phyloP scores from a whole-genome alignment of 768 basidiomycete genomes.

The Naganishia vishniacii region DNA sequence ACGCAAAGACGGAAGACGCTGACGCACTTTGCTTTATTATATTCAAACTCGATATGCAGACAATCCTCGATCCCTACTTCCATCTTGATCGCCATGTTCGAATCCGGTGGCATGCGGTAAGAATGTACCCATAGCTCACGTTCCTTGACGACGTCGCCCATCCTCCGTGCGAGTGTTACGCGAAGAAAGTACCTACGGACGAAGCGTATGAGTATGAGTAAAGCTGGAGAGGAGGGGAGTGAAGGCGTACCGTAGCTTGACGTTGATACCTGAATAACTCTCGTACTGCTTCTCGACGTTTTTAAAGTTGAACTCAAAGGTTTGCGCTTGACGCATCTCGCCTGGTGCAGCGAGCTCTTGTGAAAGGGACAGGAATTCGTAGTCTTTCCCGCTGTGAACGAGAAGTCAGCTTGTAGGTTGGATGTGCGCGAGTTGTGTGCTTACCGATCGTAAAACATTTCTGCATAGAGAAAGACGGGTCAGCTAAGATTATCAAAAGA shows the following conservation, averaged over 20 bases:
- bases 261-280: constrained; percentile 95
- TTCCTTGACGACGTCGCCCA: constrained; percentile 91
- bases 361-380: constrained; percentile 91
- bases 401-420: neutral
- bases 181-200: constrained; percentile 75
- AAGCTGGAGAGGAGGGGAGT: constrained; percentile 9
- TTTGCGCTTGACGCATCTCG: constrained; percentile 92
- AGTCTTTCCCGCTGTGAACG: constrained; percentile 73
- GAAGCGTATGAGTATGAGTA: neutral
- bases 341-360: constrained; percentile 94
- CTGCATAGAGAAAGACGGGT: constrained; percentile 45
- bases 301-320: constrained; percentile 95
- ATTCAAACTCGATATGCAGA: constrained; percentile 97
- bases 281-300: constrained; percentile 99
- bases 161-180: constrained; percentile 79
- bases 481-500: too few species aligned
- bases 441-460: constrained; percentile 78
- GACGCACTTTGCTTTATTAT: constrained; percentile 95
- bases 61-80: constrained; percentile 99
- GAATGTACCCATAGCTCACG: constrained; percentile 96
- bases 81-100: constrained; percentile 98
- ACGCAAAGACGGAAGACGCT: neutral
- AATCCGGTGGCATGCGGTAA: constrained; percentile 96
- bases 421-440: neutral
- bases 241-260: constrained; percentile 76